Base-by-base conservation (phyloP, 2,329 filamentous ascomycete species). In the Fusarium papillatum region DNA sequence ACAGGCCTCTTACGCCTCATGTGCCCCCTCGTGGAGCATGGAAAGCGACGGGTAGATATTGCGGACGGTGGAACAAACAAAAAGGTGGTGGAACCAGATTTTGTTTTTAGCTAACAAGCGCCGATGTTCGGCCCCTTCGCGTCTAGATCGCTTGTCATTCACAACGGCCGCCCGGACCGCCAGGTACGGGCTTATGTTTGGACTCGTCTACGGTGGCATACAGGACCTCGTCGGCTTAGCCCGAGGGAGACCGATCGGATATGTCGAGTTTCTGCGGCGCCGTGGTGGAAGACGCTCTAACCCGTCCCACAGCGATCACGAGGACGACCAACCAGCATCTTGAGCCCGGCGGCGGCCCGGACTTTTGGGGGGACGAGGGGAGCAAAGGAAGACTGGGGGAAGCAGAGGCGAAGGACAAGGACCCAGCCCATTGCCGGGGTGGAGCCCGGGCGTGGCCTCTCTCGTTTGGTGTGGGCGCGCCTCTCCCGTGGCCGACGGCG, bases 91-190 rank as follows among this genome's bases (percentile, higher is more conserved):
- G 71, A 73, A 73, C 59, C 69, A 61, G 39, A 70, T 70, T 53
- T 46, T 53, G n/a, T 38, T 66, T 46, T 46, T 53, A 65, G 77
- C 80, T 80, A 78, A 81, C 76, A 63, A 64, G 63, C 68, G 80
- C 80, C 80, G 77, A 80, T 76, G 60, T 59, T 82, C 77, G 81
- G 80, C 80, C 80, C 16, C 74, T 68, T 68, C 60, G 64, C 70
- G 64, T 74, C 60, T 82, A 96, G 94, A 96, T 87, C 90, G 93
- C 50, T 95, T 98, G 79, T 94, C 95, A 39, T 86, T 96, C 36
- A 92, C 93, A 70, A 94, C 93, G 63, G 92, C 93, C 48, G 93
- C 93, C 22, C 90, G 93, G 73, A 97, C 95, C 53, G 95, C 95
- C 63, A 94, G 92, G 81, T 91, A 94, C 78, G 96, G 95, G 2